Evolutionary conservation across 768 basidiomycete genomes (phyloP).

Genomic region (Fomitopsis serialis): DNA sequence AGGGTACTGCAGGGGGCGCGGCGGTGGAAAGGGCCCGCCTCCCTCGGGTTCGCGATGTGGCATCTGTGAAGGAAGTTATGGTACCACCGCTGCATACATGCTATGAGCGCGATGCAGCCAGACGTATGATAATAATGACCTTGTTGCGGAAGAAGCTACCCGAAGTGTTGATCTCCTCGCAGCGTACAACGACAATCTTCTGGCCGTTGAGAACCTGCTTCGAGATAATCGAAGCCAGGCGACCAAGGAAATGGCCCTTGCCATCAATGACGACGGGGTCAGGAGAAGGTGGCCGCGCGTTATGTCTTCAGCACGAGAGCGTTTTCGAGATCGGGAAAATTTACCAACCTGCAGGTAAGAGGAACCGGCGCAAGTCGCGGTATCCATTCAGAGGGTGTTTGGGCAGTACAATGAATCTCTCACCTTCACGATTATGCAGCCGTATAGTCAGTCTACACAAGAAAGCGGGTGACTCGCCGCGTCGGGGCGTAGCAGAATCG

Average conservation of each 20-base stretch:
- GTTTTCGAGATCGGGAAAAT: neutral
- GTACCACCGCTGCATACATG: slow-evolving; percentile 76
- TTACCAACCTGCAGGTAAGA: slow-evolving; percentile 19
- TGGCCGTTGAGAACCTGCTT: slow-evolving; percentile 97
- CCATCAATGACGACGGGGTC: slow-evolving; percentile 99
- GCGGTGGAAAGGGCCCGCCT: slow-evolving; percentile 98
- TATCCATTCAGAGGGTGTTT: slow-evolving; percentile 19
- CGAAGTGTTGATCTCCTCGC: slow-evolving; percentile 99
- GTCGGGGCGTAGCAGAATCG: too few relatives aligned
- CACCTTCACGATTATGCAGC: slow-evolving; percentile 48
- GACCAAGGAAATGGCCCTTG: slow-evolving; percentile 99
- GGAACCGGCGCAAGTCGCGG: slow-evolving; percentile 11
- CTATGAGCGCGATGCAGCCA: slow-evolving; percentile 1
- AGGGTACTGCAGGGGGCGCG: slow-evolving; percentile 98
- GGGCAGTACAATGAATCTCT: slow-evolving; percentile 24
- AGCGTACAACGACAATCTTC: slow-evolving; percentile 99
- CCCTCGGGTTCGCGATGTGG: slow-evolving; percentile 99
- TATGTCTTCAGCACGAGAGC: neutral
- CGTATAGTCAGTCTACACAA: too few relatives aligned
- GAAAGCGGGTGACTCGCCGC: too few relatives aligned
- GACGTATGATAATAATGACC: slow-evolving; percentile 35
- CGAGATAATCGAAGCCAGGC: slow-evolving; percentile 96
- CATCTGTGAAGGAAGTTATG: slow-evolving; percentile 99
- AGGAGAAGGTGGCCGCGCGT: slow-evolving; percentile 83
- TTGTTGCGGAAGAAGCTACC: slow-evolving; percentile 99